phyloP scores from a whole-genome alignment of 148 eudicot species.

The Amaranthus palmeri region DNA sequence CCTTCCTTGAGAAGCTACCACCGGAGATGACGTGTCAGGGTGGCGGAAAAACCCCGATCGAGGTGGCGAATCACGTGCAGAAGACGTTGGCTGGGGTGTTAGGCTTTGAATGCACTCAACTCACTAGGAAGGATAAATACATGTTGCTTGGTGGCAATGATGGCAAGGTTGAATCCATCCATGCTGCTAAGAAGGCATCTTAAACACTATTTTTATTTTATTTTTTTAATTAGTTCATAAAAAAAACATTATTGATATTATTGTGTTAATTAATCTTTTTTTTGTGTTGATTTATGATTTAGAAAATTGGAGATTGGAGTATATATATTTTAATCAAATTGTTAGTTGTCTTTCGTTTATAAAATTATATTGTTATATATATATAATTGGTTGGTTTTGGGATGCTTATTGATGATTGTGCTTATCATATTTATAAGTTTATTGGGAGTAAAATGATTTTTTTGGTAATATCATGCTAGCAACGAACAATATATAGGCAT shows the following conservation, averaged over 20 bases:
- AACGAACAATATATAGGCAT: no score
- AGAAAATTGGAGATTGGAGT: neutral
- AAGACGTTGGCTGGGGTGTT: constrained; percentile 66
- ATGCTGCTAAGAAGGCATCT: constrained; percentile 35
- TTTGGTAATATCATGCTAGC: no score
- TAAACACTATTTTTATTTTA: neutral
- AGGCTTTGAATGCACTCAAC: constrained; percentile 94
- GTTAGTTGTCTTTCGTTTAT: neutral
- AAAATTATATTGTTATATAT: neutral
- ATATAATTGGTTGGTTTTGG: neutral
- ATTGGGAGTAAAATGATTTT: no score
- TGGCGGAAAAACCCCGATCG: constrained; percentile 75
- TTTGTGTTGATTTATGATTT: neutral
- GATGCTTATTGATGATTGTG: neutral
- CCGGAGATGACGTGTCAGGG: constrained; percentile 66
- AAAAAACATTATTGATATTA: neutral
- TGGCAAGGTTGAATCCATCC: constrained; percentile 94
- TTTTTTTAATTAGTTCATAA: neutral
- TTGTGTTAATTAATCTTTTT: neutral
- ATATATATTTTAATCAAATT: neutral
- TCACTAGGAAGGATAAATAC: constrained; percentile 94
- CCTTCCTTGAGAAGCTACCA: constrained; percentile 74
- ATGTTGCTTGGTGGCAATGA: constrained; percentile 91
- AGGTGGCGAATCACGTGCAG: constrained; percentile 97
- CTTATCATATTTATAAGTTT: neutral